Conservation (phyloP, 2,329 filamentous ascomycete genomes). For the Aureobasidium vineae region DNA sequence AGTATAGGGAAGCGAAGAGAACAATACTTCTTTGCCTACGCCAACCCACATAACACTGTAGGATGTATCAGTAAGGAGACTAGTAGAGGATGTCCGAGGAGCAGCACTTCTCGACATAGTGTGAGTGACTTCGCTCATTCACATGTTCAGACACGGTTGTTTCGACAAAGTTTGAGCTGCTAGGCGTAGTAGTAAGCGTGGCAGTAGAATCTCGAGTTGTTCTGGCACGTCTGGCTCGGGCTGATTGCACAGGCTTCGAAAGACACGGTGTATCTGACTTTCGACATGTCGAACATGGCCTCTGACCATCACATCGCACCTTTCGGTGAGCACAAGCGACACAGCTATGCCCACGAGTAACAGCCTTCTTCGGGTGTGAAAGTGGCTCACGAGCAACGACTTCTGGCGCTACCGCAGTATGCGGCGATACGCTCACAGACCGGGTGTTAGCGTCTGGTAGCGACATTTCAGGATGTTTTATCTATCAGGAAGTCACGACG, state of each 20-base stretch:
- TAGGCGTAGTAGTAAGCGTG: not conserved
- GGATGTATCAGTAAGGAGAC: not conserved
- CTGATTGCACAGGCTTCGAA: slow-evolving; percentile 43
- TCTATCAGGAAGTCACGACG: not conserved
- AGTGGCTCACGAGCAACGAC: not conserved
- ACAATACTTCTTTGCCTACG: slow-evolving; percentile 34
- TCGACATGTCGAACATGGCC: slow-evolving; percentile 40
- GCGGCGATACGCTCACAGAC: not conserved
- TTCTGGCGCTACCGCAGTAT: not conserved
- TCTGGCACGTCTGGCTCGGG: slow-evolving; percentile 43
- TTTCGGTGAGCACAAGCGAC: slow-evolving; percentile 40
- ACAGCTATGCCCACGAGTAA: slow-evolving; percentile 32
- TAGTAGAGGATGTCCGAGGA: not conserved
- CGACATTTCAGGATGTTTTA: not conserved
- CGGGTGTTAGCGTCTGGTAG: not conserved
- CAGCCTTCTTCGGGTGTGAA: not conserved
- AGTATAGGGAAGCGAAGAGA: slow-evolving; percentile 28
- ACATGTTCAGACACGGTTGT: not conserved
- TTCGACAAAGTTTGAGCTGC: not conserved
- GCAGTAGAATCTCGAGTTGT: not conserved
- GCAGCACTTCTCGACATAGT: slow-evolving; percentile 45
- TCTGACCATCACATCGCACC: slow-evolving; percentile 43
- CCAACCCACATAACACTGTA: slow-evolving; percentile 27
- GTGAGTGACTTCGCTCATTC: slow-evolving; percentile 39
- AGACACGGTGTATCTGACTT: slow-evolving; percentile 41